Conservation (phyloP, 352 stramenopile genomes). For the Pelagophyceae sp. region DNA sequence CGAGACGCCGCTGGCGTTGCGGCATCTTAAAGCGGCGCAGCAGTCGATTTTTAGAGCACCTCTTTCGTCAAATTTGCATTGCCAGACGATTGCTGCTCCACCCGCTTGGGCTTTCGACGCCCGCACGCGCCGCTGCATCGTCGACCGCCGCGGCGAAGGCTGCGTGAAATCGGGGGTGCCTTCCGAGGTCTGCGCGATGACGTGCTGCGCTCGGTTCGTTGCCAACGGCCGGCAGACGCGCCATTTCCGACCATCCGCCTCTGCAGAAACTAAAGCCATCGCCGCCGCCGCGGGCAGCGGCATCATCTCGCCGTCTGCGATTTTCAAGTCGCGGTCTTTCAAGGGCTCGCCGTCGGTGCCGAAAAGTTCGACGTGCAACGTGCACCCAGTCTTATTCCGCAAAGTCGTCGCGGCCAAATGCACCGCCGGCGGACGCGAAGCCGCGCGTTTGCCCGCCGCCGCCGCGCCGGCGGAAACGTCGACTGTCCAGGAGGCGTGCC, state of each 20-base stretch:
- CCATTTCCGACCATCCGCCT: neutral
- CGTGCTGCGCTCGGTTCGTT: neutral
- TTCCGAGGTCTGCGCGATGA: neutral
- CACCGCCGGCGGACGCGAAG: neutral
- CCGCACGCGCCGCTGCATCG: too few species aligned
- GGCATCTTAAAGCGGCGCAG: too few species aligned
- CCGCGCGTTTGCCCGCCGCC: neutral
- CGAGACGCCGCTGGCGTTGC: too few species aligned
- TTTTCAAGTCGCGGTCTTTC: too few species aligned
- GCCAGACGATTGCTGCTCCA: too few species aligned
- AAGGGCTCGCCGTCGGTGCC: neutral
- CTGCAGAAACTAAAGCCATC: neutral
- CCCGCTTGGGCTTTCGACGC: too few species aligned
- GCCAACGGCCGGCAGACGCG: neutral
- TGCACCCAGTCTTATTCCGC: neutral
- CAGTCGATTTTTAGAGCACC: too few species aligned
- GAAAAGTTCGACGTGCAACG: neutral
- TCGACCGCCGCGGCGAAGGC: too few species aligned
- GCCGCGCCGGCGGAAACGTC: neutral
- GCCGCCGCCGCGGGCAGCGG: neutral
- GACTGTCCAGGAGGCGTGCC: too few species aligned
- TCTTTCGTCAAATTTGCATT: too few species aligned
- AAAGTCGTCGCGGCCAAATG: neutral
- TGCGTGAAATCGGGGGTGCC: too few species aligned
- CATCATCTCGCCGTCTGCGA: too few species aligned